Evolutionary conservation across 768 basidiomycete genomes (phyloP), one percentile per base, ranked within the genome.

Genomic region (Tulasnella sp.): DNA sequence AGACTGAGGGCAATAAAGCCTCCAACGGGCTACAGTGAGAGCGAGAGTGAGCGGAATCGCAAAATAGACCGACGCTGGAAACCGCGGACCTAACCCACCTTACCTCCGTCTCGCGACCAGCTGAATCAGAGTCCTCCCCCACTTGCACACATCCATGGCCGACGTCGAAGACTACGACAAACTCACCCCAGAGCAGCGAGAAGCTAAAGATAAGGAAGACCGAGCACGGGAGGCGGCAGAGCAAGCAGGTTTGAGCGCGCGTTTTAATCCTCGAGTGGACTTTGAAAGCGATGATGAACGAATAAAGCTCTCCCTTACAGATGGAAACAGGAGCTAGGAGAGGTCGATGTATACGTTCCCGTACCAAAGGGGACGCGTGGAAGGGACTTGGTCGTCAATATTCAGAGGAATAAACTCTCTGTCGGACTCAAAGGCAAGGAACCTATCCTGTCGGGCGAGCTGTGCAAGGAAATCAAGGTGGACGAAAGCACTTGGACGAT

Each of bases 401-500:
- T 99, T 79, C 88, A 90, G 84, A 97, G 94, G 88, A 93, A 91
- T 86, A 92, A 89, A 83, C 89, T 99, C 74, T 92, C 89, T 82
- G 91, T 97, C 24, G 91, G 93, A 40, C 83, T 99, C 71, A 99
- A 97, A 85, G 93, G 93, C 39, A 87, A 94, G 80, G 94, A 95
- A 52, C 90, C 91, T 36, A 94, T 98, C 83, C 84, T 99, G 83
- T 89, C 89, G n/a, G 98, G 98, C 21, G 93, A 96, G 79, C 88
- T 99, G 48, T 96, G 94, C 87, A 92, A 92, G 83, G 96, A 97
- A 81, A 92, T 99, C 87, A 96, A 97, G 83, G 88, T 98, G 73
- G 98, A 98, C 81, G 98, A 99, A 71, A 97, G 96, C 80, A 97
- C 96, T 19, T 99, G 98, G 98, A 96, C 94, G 9, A 84, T 99